These are phyloP conservation scores for Panicum miliaceum DNA, from an alignment of 176 grass and related monocot genomes.

Conservation along the genomic window DNA sequence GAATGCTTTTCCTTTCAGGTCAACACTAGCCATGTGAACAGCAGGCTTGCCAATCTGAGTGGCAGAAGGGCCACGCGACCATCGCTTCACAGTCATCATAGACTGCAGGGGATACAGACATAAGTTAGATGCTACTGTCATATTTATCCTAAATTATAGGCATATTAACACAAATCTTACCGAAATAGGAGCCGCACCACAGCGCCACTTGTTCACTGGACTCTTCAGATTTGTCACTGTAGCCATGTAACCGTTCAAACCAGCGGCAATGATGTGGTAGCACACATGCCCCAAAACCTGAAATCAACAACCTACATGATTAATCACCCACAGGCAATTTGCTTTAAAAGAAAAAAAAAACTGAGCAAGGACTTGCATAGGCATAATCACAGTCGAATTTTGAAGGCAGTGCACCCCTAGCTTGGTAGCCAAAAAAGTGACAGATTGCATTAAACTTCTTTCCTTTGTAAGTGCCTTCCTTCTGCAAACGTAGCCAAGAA, in stretches of 20 bases:
- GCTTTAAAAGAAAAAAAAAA: slow-evolving; percentile 14
- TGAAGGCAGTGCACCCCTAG: slow-evolving; percentile 91
- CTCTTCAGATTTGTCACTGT: slow-evolving; percentile 98
- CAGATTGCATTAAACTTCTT: slow-evolving; percentile 99
- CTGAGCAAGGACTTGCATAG: slow-evolving; percentile 65
- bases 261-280: slow-evolving; percentile 91
- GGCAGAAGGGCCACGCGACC: slow-evolving; percentile 72
- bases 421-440: slow-evolving; percentile 99
- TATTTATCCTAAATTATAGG: slow-evolving; percentile 5
- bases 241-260: slow-evolving; percentile 96
- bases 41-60: slow-evolving; percentile 90
- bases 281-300: slow-evolving; percentile 96
- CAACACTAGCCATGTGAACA: slow-evolving; percentile 82
- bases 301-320: slow-evolving; percentile 39
- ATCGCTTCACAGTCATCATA: slow-evolving; percentile 97
- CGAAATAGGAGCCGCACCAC: slow-evolving; percentile 94
- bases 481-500: slow-evolving; percentile 57
- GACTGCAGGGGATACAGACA: slow-evolving; percentile 56
- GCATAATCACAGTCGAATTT: slow-evolving; percentile 99
- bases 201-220: slow-evolving; percentile 93
- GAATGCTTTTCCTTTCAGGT: slow-evolving; percentile 96
- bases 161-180: slow-evolving; percentile 48
- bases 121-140: slow-evolving; percentile 25
- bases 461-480: slow-evolving; percentile 95
- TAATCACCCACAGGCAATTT: slow-evolving; percentile 28